A percentile compares a stretch with the other conserved stretches of the same genome.
phyloP scores from a whole-genome alignment of 2,329 filamentous ascomycete species.

The Ascochyta koolunga region DNA sequence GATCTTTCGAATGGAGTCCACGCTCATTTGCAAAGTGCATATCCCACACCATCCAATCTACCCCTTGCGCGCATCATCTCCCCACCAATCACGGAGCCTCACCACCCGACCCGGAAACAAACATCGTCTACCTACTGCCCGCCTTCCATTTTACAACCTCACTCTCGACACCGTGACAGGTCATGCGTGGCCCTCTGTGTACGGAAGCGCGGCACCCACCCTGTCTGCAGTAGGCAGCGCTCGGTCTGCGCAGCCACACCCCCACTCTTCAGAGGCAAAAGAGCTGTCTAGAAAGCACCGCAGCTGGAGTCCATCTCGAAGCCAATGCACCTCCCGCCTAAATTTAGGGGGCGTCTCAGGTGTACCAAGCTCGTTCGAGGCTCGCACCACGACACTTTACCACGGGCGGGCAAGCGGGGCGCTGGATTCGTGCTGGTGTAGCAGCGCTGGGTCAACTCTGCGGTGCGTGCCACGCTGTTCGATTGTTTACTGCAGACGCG shows the following conservation, averaged over 20 bases:
- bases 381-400: background rate
- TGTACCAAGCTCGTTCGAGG: background rate
- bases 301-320: background rate
- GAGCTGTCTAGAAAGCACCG: background rate
- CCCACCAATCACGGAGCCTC: background rate
- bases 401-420: background rate
- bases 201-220: too few species aligned
- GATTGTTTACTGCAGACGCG: slow-evolving; percentile 5
- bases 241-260: too few species aligned
- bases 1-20: too few species aligned
- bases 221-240: too few species aligned
- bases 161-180: too few species aligned
- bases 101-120: background rate
- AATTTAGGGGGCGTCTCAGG: slow-evolving; percentile 12
- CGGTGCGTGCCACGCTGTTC: slow-evolving; percentile 6
- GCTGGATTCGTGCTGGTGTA: background rate
- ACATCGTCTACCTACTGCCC: background rate
- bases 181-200: too few species aligned
- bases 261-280: background rate
- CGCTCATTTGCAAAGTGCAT: too few species aligned
- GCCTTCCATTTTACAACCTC: background rate
- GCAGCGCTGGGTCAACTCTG: background rate
- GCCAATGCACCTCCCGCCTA: slow-evolving; percentile 6
- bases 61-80: background rate
- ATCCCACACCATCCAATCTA: background rate